Conservation (phyloP, 768 basidiomycete species). For the Lyophyllum semitale region DNA sequence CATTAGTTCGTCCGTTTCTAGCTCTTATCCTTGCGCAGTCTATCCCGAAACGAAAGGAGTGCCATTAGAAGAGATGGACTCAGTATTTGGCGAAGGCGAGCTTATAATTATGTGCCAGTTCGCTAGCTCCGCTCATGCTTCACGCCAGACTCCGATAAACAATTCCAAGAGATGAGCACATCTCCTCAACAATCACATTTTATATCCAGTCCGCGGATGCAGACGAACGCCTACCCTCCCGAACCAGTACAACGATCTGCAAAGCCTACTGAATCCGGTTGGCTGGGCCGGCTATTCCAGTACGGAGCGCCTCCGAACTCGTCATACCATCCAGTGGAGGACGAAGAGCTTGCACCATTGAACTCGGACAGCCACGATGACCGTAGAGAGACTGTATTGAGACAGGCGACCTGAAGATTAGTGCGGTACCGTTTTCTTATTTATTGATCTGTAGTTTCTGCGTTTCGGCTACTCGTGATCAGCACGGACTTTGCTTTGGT, state of each 20-base stretch:
- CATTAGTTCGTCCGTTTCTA: not conserved
- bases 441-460: not conserved
- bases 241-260: not conserved
- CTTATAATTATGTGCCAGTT: not conserved
- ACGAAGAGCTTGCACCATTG: conserved; percentile 17
- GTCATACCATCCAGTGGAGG: conserved; percentile 13
- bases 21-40: conserved; percentile 41
- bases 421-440: not conserved
- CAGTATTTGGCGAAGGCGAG: conserved; percentile 82
- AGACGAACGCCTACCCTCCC: conserved; percentile 11
- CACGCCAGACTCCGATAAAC: conserved; percentile 3
- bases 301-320: not conserved
- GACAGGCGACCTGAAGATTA: not conserved
- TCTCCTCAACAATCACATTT: conserved; percentile 8
- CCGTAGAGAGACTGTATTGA: not conserved
- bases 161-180: not conserved
- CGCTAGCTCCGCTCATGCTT: not conserved
- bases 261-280: not conserved
- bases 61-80: conserved; percentile 89
- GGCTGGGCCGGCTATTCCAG: conserved; percentile 14
- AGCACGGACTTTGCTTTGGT: too few species aligned
- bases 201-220: not conserved
- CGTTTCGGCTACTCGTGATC: not conserved
- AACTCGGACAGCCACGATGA: conserved; percentile 6
- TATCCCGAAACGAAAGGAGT: conserved; percentile 89